These are phyloP conservation scores for Carnegiea gigantea DNA, from an alignment of 179 eudicot species.

Conservation along the genomic window DNA sequence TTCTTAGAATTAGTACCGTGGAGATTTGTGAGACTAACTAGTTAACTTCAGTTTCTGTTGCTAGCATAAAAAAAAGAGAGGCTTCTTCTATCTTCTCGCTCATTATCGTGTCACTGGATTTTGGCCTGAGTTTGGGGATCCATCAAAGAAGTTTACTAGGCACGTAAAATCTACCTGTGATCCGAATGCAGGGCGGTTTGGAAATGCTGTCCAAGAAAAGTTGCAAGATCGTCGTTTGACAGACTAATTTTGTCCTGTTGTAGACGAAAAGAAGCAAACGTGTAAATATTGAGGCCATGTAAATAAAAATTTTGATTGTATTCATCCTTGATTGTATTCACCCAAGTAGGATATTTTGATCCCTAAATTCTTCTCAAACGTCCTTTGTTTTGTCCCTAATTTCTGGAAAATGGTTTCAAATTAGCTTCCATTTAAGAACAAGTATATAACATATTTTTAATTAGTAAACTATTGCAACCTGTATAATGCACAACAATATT, in stretches of 20 bases:
- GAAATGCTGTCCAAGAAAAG: not conserved
- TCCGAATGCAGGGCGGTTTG: not conserved
- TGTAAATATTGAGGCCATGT: conserved; percentile 1
- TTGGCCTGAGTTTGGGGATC: not conserved
- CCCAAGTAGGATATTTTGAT: no score
- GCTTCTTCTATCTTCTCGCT: not conserved
- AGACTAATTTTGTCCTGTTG: not conserved
- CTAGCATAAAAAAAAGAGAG: not conserved
- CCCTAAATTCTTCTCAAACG: no score
- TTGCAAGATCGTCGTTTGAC: no score
- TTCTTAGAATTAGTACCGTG: not conserved
- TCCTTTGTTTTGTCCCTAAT: no score
- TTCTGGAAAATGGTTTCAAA: no score
- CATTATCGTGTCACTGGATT: not conserved
- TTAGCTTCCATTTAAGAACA: no score
- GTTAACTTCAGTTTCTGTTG: not conserved
- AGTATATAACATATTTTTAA: no score
- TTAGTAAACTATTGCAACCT: no score
- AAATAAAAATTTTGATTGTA: not conserved
- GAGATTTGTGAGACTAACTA: not conserved
- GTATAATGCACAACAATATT: no score
- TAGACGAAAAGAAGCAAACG: not conserved
- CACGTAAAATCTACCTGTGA: not conserved
- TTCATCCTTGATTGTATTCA: not conserved
- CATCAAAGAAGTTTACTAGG: not conserved